Conservation (phyloP, 257 asterid species). For the Verbascum thapsus region DNA sequence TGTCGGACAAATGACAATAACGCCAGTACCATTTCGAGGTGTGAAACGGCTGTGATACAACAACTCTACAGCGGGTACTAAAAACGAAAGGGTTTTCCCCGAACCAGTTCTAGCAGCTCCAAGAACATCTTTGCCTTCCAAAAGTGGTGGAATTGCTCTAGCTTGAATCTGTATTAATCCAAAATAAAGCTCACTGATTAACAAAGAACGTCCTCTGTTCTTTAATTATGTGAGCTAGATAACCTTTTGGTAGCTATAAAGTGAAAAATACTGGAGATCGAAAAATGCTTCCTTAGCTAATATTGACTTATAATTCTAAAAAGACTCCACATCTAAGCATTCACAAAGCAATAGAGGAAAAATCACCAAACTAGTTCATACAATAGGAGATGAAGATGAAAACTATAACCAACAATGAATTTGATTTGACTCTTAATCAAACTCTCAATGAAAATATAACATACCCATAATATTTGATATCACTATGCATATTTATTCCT, state of each 20-base stretch:
- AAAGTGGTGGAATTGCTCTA: conserved; percentile 79
- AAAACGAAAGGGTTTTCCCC: conserved; percentile 92
- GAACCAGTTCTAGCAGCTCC: conserved; percentile 99
- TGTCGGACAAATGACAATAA: conserved; percentile 88
- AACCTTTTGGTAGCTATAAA: conserved; percentile 6
- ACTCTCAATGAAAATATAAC: too few species aligned
- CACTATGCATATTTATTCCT: too few species aligned
- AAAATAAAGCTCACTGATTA: neutral
- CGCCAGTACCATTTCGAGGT: conserved; percentile 92
- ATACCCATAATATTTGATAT: too few species aligned
- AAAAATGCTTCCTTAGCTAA: neutral
- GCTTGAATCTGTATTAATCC: conserved; percentile 77
- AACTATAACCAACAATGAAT: neutral
- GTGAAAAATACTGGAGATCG: neutral
- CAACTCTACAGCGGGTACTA: conserved; percentile 88
- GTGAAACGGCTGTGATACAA: conserved; percentile 51
- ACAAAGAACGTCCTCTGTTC: neutral
- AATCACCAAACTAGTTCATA: neutral
- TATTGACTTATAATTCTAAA: neutral
- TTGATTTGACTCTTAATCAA: too few species aligned
- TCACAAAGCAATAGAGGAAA: neutral
- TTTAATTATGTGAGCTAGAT: conserved; percentile 2
- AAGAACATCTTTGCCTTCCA: conserved; percentile 87
- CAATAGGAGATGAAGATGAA: neutral
- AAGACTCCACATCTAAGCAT: neutral